Evolutionary conservation across 2,329 filamentous ascomycete species (phyloP), one percentile per base, ranked within the genome.

Genomic region (Aureobasidium sp.): DNA sequence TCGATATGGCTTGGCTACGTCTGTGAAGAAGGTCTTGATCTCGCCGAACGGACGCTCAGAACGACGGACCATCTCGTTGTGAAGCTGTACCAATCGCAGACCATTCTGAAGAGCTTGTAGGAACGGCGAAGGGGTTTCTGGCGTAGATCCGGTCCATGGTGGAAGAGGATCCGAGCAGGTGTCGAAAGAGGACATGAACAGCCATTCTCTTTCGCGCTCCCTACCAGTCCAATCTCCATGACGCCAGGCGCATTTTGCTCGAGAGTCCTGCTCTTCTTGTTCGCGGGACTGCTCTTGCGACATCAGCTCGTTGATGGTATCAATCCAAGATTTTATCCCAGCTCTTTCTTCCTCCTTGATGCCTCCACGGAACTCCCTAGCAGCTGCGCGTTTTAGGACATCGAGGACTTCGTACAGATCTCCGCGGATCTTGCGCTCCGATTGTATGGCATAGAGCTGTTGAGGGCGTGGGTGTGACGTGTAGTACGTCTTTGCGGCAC

Each of bases 401-500:
- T 99, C 94, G 73, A 99, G 85, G 43, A 96, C 89, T 60, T 84
- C 83, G 42, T 96, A 83, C 9, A 97, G 78, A 67, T 97, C 93
- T 54, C 87, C 81, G 43, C 94, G 86, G 50, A 99, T 87, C 65
- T 88, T 82, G 64, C 87, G 89, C 73, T 99, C 94, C 0, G 90
- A 85, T 73, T 90, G 92, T 74, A 97, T 95, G 29, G 87, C 78
- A 69, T 94, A 90, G 19, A 97, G 79, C 38, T 89, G 86, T 66
- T 94, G 87, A 1, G 92, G 90, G 57, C 92, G 82, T 69, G 95
- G 89, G 71, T 97, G 94, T 4, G 90, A 84, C 0, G 92, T 96
- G 74, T 99, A 97, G 76, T 97, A 99, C 68, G 95, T 87, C 75
- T 95, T 96, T 55, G 94, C 94, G 1, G 93, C 91, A 57, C 91